Base-by-base conservation (phyloP, 73 alveolate genomes). In the Uronychia binucleata region DNA sequence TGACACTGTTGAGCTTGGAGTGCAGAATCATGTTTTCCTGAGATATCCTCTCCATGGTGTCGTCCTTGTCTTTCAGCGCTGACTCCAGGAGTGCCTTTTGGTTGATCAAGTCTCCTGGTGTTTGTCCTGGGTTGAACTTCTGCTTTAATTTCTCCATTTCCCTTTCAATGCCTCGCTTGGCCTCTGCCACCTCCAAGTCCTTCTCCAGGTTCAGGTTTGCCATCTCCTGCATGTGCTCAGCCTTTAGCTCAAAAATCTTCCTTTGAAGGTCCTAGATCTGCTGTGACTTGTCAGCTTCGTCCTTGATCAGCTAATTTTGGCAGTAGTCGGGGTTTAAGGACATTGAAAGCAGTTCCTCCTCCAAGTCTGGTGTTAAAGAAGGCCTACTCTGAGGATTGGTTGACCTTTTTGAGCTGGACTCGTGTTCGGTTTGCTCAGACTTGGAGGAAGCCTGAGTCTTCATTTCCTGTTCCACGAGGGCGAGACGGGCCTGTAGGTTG, bases 61-160 rank as follows among this genome's bases (percentile, higher is more conserved):
- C 67, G 19, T 77, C 46, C 31, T 81, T 28, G 14, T 82, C 91
- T 1, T 74, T 33, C 28, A 88, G 84, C 57, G 81, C 77, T 31
- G 29, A 1, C 57, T 31, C 57, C 57, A 83, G 34, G 46, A 59
- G 77, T 77, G 84, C 77, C 46, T 88, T 83, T 28, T 82, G 46
- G 31, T 80, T 83, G 8, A 57, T 35, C 5, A 81, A 28, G 26
- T 87, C 88, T 5, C 86, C 90, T n/a, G 94, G 94, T 1, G 88
- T 67, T 33, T 87, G 59, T 5, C 94, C 94, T 1, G 88, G 90
- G 79, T 31, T 5, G 32, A 28, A 87, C 33, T 59, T 60, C 35
- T 87, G 58, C 58, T 81, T 76, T 13, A 80, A 26, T 0, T 67
- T 30, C 34, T 60, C 85, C 34, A 31, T 60, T 35, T 87, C 94